Percentiles rank a stretch among this genome's conserved stretches.
These are phyloP conservation scores for Beauveria sp. DNA, from an alignment of 2,329 filamentous ascomycete genomes.

Conservation along the genomic window DNA sequence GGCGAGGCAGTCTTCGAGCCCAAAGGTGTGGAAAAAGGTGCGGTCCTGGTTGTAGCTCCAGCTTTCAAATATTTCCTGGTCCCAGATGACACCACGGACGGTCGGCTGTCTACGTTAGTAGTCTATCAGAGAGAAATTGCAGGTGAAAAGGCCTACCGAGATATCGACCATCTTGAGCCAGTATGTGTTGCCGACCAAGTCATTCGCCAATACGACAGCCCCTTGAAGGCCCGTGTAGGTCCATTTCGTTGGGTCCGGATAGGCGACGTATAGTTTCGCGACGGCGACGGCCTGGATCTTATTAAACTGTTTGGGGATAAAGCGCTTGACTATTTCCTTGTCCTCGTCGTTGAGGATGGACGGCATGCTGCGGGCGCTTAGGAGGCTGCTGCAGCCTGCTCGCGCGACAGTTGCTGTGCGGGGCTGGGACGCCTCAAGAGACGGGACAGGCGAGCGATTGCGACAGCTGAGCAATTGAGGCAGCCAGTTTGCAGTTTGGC, in stretches of 20 bases:
- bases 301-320: slow-evolving; percentile 87
- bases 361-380: slow-evolving; percentile 38
- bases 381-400: not conserved
- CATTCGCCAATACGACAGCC: slow-evolving; percentile 84
- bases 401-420: slow-evolving; percentile 7
- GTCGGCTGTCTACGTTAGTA: slow-evolving; percentile 46
- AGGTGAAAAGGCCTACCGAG: slow-evolving; percentile 50
- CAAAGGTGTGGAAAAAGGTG: slow-evolving; percentile 96
- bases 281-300: slow-evolving; percentile 96
- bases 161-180: slow-evolving; percentile 98
- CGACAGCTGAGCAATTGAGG: not conserved
- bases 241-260: slow-evolving; percentile 82
- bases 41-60: slow-evolving; percentile 96
- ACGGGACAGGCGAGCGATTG: not conserved
- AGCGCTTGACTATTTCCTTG: slow-evolving; percentile 92
- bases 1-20: slow-evolving; percentile 85
- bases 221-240: slow-evolving; percentile 90
- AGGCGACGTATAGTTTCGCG: slow-evolving; percentile 85
- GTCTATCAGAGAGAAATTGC: not conserved
- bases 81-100: slow-evolving; percentile 84
- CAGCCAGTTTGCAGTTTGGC: not conserved
- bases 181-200: slow-evolving; percentile 89
- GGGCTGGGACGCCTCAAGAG: not conserved
- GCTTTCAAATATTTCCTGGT: slow-evolving; percentile 94
- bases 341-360: slow-evolving; percentile 81